phyloP scores from a whole-genome alignment of 2,329 filamentous ascomycete species.

The Calonectria crousiana region DNA sequence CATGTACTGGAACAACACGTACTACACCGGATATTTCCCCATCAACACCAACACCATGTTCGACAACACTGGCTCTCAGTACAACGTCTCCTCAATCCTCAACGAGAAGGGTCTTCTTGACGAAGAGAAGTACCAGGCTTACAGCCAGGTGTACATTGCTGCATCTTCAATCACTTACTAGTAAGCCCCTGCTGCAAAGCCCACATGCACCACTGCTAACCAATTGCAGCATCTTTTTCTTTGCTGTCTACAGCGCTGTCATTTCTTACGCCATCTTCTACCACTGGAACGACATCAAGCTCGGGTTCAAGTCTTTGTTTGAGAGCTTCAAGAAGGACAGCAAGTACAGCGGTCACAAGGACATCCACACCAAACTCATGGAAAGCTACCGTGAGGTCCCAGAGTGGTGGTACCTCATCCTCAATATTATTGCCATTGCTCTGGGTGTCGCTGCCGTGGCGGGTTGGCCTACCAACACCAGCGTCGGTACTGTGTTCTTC shows the following conservation, averaged over 20 bases:
- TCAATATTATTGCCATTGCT: slow-evolving; percentile 45
- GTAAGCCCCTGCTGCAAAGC: not conserved
- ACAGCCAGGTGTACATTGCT: slow-evolving; percentile 64
- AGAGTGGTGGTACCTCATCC: slow-evolving; percentile 58
- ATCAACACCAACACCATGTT: slow-evolving; percentile 66
- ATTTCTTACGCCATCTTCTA: slow-evolving; percentile 64
- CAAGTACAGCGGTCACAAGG: slow-evolving; percentile 47
- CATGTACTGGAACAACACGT: slow-evolving; percentile 71
- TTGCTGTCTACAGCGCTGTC: slow-evolving; percentile 66
- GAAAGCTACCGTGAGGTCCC: slow-evolving; percentile 59
- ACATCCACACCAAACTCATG: slow-evolving; percentile 59
- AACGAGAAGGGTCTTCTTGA: slow-evolving; percentile 60
- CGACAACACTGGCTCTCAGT: slow-evolving; percentile 61
- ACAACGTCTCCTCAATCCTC: slow-evolving; percentile 59
- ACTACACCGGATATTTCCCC: slow-evolving; percentile 66
- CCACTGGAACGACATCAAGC: slow-evolving; percentile 63
- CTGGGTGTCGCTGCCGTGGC: slow-evolving; percentile 52
- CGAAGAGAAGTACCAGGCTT: slow-evolving; percentile 58
- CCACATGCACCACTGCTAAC: slow-evolving; percentile 48
- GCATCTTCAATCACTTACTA: slow-evolving; percentile 43
- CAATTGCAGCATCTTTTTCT: slow-evolving; percentile 67
- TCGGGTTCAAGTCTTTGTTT: slow-evolving; percentile 55
- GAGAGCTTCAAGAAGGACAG: slow-evolving; percentile 31
- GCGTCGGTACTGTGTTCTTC: slow-evolving; percentile 57
- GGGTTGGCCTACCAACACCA: slow-evolving; percentile 57